Base-by-base conservation (phyloP, 768 basidiomycete genomes). In the Clavaria fumosa region DNA sequence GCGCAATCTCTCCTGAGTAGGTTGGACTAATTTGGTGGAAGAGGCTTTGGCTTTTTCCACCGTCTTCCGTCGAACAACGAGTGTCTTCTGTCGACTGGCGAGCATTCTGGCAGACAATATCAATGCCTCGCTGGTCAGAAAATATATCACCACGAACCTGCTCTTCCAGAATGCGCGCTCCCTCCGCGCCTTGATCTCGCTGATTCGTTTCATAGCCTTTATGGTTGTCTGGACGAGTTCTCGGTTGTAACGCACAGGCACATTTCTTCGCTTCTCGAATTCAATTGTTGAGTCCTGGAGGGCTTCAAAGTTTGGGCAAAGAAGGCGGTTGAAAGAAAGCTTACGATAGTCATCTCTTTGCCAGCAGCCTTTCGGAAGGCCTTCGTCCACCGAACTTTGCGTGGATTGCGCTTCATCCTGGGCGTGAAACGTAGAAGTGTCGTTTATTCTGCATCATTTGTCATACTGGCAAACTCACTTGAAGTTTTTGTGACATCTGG, bases 301-400 rank as follows among this genome's bases (percentile, higher is more conserved):
- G 35, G 22, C 23, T 35, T 22, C 28, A 23, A 23, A 28, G 23
- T 38, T 28, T 26, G 26, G 2, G n/a, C 2, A 11, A 23, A 31
- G 31, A 31, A 33, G 34, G 22, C 9, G 27, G 17, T 10, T 17
- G 22, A 17, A n/a, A 20, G 39, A 38, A n/a, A 10, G 60, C 82
- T 55, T 53, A 91, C 91, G 51, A 99, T 82, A 4, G 85, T 91
- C 95, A 99, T 99, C 64, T 99, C 95, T 63, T 97, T 99, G 37
- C 95, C 95, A 35, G 91, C 85, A 14, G 95, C 90, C 59, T 89
- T 93, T 46, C 95, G 74, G 70, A 99, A 99, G 15, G 95, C 95
- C 59, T 99, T 99, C 31, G 95, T 99, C 95, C 95, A 99, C 49
- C 86, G 69, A 24, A 99, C 91, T 61, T 99, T 99, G 43, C 95